Conservation (phyloP, 345 rosid species). For the Heritiera littoralis region DNA sequence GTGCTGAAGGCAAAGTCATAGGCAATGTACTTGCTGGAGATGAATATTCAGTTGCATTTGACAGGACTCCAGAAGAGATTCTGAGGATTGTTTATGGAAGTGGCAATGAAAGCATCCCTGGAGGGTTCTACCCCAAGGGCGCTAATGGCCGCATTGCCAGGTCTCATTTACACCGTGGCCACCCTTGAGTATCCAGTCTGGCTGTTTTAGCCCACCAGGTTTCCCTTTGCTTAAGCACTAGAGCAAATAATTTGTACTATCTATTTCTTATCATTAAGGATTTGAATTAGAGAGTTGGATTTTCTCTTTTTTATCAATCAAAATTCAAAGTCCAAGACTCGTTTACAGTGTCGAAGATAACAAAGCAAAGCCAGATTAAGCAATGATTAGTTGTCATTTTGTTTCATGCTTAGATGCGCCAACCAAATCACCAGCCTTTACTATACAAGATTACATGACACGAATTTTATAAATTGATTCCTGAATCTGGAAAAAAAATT, state of each 20-base stretch:
- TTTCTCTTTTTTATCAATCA: not conserved
- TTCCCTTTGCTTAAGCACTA: not conserved
- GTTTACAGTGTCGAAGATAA: not conserved
- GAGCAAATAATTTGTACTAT: not conserved
- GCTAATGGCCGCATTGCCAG: slow-evolving; percentile 59
- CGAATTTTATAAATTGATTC: too few relatives aligned
- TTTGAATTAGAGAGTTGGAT: not conserved
- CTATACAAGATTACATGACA: too few relatives aligned
- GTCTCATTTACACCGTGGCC: slow-evolving; percentile 26
- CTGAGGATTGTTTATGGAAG: slow-evolving; percentile 64
- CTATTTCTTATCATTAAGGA: not conserved
- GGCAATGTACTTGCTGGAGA: slow-evolving; percentile 68
- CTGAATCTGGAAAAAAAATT: too few relatives aligned
- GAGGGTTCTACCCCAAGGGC: slow-evolving; percentile 72
- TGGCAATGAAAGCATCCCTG: slow-evolving; percentile 52
- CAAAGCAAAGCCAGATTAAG: not conserved
- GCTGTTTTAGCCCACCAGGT: not conserved
- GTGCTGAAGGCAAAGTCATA: slow-evolving; percentile 42
- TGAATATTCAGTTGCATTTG: slow-evolving; percentile 40
- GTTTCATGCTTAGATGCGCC: too few relatives aligned
- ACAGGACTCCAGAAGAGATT: slow-evolving; percentile 59
- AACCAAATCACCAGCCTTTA: not conserved
- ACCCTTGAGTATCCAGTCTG: not conserved
- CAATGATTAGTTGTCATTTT: too few relatives aligned
- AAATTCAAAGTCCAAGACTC: not conserved